phyloP scores from a whole-genome alignment of 2,329 filamentous ascomycete species.

The Neonectria magnoliae region DNA sequence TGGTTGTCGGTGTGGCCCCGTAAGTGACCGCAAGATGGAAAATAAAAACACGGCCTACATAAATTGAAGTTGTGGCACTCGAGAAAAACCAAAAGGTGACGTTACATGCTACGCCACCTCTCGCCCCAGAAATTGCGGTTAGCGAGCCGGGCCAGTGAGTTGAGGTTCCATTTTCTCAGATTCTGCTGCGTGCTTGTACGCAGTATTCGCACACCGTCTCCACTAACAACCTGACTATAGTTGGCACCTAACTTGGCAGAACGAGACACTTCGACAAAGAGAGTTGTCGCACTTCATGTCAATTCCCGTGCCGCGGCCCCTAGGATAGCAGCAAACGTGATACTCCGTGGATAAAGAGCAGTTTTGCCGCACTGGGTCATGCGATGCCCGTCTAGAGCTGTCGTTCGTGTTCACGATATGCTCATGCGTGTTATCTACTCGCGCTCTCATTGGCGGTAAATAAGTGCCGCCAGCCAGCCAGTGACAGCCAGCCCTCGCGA shows the following conservation, averaged over 20 bases:
- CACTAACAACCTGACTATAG: not conserved
- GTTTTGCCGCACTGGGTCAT: not conserved
- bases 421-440: constrained; percentile 32
- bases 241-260: not conserved
- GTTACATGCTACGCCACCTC: not conserved
- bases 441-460: constrained; percentile 35
- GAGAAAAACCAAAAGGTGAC: not conserved
- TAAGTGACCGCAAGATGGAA: not conserved
- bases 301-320: not conserved
- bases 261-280: not conserved
- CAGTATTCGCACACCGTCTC: not conserved
- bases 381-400: not conserved
- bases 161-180: not conserved
- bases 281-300: not conserved
- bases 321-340: not conserved
- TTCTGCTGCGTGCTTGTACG: not conserved
- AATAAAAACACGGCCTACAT: not conserved
- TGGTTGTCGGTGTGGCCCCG: not conserved
- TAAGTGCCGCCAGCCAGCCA: not conserved
- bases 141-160: not conserved
- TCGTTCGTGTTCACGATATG: not conserved
- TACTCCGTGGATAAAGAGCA: not conserved
- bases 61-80: not conserved
- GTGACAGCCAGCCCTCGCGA: constrained; percentile 1
- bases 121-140: not conserved